phyloP scores from a whole-genome alignment of 352 stramenopile species.

The Hyaloperonospora brassicae region DNA sequence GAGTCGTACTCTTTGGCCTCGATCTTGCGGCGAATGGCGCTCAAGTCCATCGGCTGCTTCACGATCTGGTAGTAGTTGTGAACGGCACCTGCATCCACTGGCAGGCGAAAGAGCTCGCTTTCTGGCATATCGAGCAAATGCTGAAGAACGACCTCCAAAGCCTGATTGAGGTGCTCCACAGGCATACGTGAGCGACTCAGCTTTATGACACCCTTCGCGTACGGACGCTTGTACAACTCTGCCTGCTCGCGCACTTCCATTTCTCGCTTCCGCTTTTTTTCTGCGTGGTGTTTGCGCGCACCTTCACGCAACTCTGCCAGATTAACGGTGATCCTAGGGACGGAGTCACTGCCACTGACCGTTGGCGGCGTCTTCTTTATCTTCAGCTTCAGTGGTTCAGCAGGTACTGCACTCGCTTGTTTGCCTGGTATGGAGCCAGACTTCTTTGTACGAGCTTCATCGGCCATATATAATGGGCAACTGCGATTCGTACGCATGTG shows the following conservation, averaged over 20 bases:
- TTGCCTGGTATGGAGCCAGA: constrained; percentile 16
- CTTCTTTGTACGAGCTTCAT: constrained; percentile 43
- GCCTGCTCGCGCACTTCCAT: constrained; percentile 66
- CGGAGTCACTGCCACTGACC: constrained; percentile 21
- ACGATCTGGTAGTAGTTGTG: constrained; percentile 79
- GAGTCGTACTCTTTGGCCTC: constrained; percentile 61
- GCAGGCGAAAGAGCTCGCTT: constrained; percentile 62
- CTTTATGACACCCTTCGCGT: constrained; percentile 64
- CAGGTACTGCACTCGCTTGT: constrained; percentile 22
- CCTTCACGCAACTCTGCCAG: constrained; percentile 63
- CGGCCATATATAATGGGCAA: constrained; percentile 75
- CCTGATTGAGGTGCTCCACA: constrained; percentile 61
- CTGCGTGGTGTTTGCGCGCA: constrained; percentile 60
- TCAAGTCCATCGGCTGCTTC: constrained; percentile 81
- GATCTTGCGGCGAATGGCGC: constrained; percentile 60
- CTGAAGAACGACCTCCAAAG: constrained; percentile 52
- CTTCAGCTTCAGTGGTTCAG: constrained; percentile 59
- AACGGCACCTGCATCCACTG: constrained; percentile 55
- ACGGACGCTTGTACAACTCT: constrained; percentile 75
- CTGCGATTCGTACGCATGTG: constrained; percentile 83
- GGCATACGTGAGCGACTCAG: constrained; percentile 70
- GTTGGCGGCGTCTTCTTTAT: constrained; percentile 36
- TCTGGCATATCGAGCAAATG: constrained; percentile 69
- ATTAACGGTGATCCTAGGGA: constrained; percentile 68
- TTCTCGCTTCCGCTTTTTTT: constrained; percentile 78